Conservation (phyloP, 1,139 yeast genomes). For the Pichia sp. region DNA sequence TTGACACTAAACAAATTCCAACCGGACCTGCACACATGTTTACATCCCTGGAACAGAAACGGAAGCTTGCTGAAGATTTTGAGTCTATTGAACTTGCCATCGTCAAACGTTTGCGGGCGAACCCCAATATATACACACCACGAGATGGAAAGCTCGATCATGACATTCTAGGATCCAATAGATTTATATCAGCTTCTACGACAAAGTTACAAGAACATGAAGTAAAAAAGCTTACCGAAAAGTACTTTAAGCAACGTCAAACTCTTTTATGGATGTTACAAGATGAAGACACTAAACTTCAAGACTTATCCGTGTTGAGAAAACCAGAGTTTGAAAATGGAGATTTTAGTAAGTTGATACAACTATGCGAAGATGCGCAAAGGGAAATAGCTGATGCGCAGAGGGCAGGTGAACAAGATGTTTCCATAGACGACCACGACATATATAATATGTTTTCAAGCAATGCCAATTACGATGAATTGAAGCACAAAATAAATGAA, state of each 20-base stretch:
- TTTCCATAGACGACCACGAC: conserved; percentile 9
- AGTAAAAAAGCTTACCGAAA: conserved; percentile 43
- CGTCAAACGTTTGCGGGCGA: conserved; percentile 39
- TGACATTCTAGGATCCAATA: conserved; percentile 20
- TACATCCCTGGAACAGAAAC: conserved; percentile 29
- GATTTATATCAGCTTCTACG: conserved; percentile 37
- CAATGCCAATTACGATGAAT: conserved; percentile 1
- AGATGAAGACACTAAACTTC: conserved; percentile 17
- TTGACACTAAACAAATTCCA: too few species aligned
- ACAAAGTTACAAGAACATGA: conserved; percentile 65
- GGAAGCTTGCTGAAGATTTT: conserved; percentile 41
- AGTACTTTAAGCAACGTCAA: conserved; percentile 35
- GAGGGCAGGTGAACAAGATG: conserved; percentile 25
- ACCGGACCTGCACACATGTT: too few species aligned
- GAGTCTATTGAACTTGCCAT: conserved; percentile 52
- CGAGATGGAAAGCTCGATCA: conserved; percentile 27
- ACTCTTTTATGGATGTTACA: conserved; percentile 24
- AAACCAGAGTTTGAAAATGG: conserved; percentile 25
- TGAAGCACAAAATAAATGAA: background rate
- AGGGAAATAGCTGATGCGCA: conserved; percentile 9
- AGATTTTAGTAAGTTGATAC: conserved; percentile 11
- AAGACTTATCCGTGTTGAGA: conserved; percentile 25
- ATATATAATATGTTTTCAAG: conserved; percentile 19
- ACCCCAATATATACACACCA: conserved; percentile 37
- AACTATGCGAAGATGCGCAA: conserved; percentile 1